Percentiles rank a stretch among this genome's conserved stretches.
These are phyloP conservation scores for Orbilia oligospora DNA, from an alignment of 2,329 filamentous ascomycete genomes.

Conservation along the genomic window DNA sequence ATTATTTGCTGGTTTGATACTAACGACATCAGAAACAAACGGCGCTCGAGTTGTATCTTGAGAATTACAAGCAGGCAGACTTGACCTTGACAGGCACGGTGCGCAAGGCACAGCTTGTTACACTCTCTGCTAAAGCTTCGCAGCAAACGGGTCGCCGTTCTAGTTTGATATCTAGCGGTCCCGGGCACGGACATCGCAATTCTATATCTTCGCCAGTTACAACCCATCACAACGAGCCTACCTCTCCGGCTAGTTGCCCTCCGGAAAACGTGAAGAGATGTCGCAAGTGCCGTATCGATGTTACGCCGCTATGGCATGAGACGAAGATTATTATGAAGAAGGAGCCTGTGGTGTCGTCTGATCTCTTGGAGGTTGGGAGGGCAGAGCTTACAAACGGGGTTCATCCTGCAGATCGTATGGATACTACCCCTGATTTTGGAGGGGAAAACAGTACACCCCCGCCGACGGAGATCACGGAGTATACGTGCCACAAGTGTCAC, in stretches of 20 bases:
- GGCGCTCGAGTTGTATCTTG: constrained; percentile 87
- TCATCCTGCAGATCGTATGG: constrained; percentile 52
- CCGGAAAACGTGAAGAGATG: constrained; percentile 66
- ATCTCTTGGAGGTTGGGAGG: constrained; percentile 45
- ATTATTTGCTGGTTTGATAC: not conserved
- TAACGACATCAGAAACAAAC: constrained; percentile 69
- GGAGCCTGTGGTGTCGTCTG: constrained; percentile 39
- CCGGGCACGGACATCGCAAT: constrained; percentile 64
- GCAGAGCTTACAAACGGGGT: constrained; percentile 47
- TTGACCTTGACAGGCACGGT: constrained; percentile 90
- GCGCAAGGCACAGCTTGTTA: constrained; percentile 86
- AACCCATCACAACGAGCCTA: constrained; percentile 44
- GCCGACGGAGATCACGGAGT: constrained; percentile 61
- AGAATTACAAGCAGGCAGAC: constrained; percentile 95
- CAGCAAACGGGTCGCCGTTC: constrained; percentile 65
- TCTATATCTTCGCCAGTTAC: constrained; percentile 59
- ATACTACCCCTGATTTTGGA: constrained; percentile 47
- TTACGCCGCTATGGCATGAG: constrained; percentile 64
- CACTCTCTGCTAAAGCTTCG: constrained; percentile 74
- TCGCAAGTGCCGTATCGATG: constrained; percentile 62
- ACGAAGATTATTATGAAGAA: constrained; percentile 60
- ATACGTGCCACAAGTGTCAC: constrained; percentile 63
- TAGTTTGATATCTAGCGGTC: constrained; percentile 62
- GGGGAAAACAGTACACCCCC: constrained; percentile 46
- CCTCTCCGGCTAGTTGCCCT: constrained; percentile 51